Percentiles rank a stretch among this genome's conserved stretches.
Conservation (phyloP, 106 monocot species). For the Dendrobium huoshanense region DNA sequence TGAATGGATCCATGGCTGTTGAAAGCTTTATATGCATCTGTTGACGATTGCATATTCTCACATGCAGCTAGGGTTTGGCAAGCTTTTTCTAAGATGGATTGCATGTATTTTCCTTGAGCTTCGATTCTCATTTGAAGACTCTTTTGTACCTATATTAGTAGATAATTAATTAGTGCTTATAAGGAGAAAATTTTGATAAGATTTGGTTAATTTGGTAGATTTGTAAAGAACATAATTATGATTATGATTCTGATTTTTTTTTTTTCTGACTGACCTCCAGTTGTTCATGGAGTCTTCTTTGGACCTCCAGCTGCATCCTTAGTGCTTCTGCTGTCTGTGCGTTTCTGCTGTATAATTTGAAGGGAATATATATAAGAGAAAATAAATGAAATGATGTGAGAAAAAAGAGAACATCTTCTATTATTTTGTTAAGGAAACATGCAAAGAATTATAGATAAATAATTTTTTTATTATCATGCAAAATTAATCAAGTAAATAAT, state of each 20-base stretch:
- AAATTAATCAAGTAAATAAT: too few species aligned
- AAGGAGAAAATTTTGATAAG: neutral
- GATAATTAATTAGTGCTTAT: neutral
- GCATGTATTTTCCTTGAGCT: constrained; percentile 70
- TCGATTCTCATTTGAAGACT: constrained; percentile 68
- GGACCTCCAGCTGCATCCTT: constrained; percentile 97
- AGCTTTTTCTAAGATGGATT: constrained; percentile 62
- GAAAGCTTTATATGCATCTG: neutral
- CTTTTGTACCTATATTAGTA: constrained; percentile 46
- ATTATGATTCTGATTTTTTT: neutral
- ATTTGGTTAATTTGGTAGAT: neutral
- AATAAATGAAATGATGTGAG: neutral
- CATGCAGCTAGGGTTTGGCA: constrained; percentile 34
- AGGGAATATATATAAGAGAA: neutral
- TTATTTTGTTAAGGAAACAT: too few species aligned
- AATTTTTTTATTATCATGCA: too few species aligned
- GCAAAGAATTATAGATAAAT: too few species aligned
- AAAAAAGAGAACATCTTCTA: too few species aligned
- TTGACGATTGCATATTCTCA: neutral
- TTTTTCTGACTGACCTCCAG: constrained; percentile 36
- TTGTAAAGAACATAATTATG: too few species aligned
- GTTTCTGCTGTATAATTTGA: constrained; percentile 35
- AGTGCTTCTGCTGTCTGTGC: constrained; percentile 66
- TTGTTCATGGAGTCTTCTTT: constrained; percentile 80
- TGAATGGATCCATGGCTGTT: neutral